Percentiles rank a stretch among this genome's conserved stretches.
Conservation (phyloP, 2,329 filamentous ascomycete genomes). For the Xylariaceae sp. region DNA sequence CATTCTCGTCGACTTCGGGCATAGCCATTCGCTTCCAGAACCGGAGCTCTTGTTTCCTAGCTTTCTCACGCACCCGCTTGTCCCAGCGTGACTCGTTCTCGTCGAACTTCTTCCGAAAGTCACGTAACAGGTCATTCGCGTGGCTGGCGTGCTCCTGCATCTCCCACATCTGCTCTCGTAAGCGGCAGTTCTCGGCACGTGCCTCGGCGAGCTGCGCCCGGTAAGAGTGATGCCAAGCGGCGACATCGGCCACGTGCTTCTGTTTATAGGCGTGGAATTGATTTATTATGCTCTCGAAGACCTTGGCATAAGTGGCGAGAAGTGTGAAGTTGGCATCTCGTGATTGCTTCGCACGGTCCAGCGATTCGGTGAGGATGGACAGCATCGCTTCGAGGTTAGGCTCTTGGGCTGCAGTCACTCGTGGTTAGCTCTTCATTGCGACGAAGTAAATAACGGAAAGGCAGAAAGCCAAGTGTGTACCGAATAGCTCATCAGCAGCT, state of each 20-base stretch:
- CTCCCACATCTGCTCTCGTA: constrained; percentile 70
- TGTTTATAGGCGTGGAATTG: constrained; percentile 72
- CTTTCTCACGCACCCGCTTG: constrained; percentile 57
- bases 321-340: constrained; percentile 66
- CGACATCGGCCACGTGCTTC: constrained; percentile 65
- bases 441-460: neutral
- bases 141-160: constrained; percentile 66
- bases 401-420: constrained; percentile 55
- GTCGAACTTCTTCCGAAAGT: constrained; percentile 62
- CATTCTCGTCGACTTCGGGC: constrained; percentile 64
- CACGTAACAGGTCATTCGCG: constrained; percentile 63
- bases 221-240: constrained; percentile 70
- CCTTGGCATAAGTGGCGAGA: constrained; percentile 63
- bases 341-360: constrained; percentile 65
- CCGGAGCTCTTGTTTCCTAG: constrained; percentile 62
- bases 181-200: constrained; percentile 65
- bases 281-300: constrained; percentile 62
- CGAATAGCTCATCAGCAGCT: constrained; percentile 62
- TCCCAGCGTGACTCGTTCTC: constrained; percentile 62
- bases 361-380: constrained; percentile 65
- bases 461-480: constrained; percentile 45
- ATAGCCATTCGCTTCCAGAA: constrained; percentile 73
- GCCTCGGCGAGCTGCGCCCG: constrained; percentile 68
- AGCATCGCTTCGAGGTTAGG: constrained; percentile 66
- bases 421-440: constrained; percentile 11